Conservation (phyloP, 75 land plant species). For the Chamaecyparis obtusa region DNA sequence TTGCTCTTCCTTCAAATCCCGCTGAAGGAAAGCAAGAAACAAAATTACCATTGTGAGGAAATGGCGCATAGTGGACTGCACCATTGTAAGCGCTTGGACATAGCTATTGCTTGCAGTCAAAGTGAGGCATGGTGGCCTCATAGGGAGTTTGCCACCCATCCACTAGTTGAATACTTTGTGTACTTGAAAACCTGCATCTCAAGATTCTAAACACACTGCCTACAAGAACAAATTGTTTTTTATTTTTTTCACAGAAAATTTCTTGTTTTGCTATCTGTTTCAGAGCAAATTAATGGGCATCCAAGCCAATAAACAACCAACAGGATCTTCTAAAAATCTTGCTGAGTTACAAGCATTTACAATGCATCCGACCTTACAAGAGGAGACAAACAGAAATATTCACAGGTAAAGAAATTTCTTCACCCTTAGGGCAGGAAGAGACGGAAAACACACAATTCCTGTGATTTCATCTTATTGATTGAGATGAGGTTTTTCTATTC, state of each 20-base stretch:
- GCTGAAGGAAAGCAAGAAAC: not conserved
- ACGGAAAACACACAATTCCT: not conserved
- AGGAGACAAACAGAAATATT: not conserved
- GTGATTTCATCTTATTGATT: not conserved
- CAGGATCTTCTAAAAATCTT: not conserved
- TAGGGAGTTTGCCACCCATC: not conserved
- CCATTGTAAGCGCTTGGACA: not conserved
- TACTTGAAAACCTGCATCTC: slow-evolving; percentile 12
- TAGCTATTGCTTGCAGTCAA: slow-evolving; percentile 6
- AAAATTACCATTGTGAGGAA: not conserved
- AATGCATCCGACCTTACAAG: not conserved
- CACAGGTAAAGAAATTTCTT: not conserved
- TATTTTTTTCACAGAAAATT: not conserved
- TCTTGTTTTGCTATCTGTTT: not conserved
- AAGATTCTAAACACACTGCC: not conserved
- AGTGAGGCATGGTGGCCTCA: not conserved
- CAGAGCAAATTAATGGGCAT: not conserved
- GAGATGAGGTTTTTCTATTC: not conserved
- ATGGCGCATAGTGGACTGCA: not conserved
- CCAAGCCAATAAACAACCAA: not conserved
- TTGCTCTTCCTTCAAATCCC: too few species aligned
- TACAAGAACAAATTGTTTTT: not conserved
- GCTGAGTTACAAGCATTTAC: not conserved
- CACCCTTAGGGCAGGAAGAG: not conserved
- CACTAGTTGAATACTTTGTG: not conserved